Conservation (phyloP, 495 filamentous ascomycete genomes). For the Neurospora sp. region DNA sequence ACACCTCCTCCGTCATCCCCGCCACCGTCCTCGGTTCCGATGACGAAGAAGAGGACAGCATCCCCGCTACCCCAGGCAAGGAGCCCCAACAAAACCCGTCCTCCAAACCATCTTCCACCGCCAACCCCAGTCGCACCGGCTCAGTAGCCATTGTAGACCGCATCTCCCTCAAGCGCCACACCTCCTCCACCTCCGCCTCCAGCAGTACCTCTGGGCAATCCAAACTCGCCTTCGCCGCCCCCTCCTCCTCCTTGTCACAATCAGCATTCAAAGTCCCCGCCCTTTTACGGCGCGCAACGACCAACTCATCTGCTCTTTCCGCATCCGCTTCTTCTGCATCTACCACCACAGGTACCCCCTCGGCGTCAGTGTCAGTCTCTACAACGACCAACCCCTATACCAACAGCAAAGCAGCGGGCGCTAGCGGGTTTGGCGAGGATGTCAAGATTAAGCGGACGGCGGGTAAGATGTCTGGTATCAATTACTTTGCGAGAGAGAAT, state of each 20-base stretch:
- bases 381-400: constrained; percentile 24
- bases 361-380: not conserved
- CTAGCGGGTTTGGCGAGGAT: constrained; percentile 28
- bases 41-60: constrained; percentile 18
- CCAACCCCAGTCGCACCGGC: constrained; percentile 26
- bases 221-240: constrained; percentile 52
- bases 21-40: constrained; percentile 33
- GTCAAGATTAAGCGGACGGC: constrained; percentile 61
- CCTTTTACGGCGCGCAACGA: constrained; percentile 69
- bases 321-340: constrained; percentile 13
- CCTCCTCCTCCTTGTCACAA: constrained; percentile 11
- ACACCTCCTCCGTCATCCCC: constrained; percentile 30
- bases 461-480: constrained; percentile 49
- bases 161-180: constrained; percentile 58
- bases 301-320: constrained; percentile 44
- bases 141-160: constrained; percentile 62
- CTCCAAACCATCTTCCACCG: constrained; percentile 4
- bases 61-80: not conserved
- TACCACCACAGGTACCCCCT: constrained; percentile 6
- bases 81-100: not conserved
- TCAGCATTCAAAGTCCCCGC: constrained; percentile 58
- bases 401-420: constrained; percentile 27
- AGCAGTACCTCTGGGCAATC: constrained; percentile 9
- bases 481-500: constrained; percentile 71
- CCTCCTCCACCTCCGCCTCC: constrained; percentile 35